Base-by-base conservation (phyloP, 1,139 yeast species). In the Kurtzmaniella quercitrusa region DNA sequence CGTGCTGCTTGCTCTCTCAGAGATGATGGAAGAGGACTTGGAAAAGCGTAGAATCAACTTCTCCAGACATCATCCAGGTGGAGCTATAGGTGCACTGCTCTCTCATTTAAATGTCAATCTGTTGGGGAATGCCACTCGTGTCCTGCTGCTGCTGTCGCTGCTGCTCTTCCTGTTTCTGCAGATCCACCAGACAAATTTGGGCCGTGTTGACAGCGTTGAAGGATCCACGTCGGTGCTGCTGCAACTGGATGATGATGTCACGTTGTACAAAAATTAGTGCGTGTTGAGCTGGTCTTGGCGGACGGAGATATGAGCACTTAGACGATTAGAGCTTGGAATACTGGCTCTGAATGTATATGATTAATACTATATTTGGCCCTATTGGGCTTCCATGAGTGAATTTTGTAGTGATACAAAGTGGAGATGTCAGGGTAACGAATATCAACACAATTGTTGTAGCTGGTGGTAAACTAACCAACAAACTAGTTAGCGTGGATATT, bases 1-100 rank as follows among this genome's bases (percentile, higher is more conserved):
- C 0, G 77, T 85, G 17, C 77, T 86, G 29, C 74, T 89, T 43
- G 85, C 95, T 0, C 64, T 89, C 25, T 77, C 84, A 41, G 94
- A 88, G 56, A 60, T 82, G 59, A 73, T 83, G 42, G 82, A 82
- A 46, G 68, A 66, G 6, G 89, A 85, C 55, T 64, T 70, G 34
- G 60, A 66, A 36, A 68, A 73, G 48, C 68, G 95, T 41, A 75
- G 73, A 49, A 67, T 62, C 46, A 60, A 73, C 41, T 89, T 89
- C 60, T 81, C 85, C 8, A 74, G 74, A 48, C 77, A 84, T 57
- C 96, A 89, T 57, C 96, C 96, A 1, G 96, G 96, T 29, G 96
- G 96, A 21, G 86, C 94, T 1, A 88, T 89, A 54, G 96, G 96
- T 15, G 74, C 79, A 37, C 73, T 63, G 47, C 66, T 72, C 50